These are phyloP conservation scores for Copromyces sp. DNA, from an alignment of 495 filamentous ascomycete species.

Conservation along the genomic window DNA sequence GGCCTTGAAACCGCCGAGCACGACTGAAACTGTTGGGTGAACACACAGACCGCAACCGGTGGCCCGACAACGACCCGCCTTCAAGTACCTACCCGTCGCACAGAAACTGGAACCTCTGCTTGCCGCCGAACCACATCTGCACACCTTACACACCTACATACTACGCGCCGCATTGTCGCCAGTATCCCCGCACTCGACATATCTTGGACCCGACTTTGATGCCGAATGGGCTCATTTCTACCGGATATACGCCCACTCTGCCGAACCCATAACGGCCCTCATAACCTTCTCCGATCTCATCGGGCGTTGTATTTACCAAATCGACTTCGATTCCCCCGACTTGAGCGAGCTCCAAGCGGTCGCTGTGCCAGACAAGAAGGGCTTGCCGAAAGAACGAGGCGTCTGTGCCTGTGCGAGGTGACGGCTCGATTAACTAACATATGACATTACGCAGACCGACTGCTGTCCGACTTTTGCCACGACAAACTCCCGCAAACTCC, in stretches of 20 bases:
- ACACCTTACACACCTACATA: slow-evolving; percentile 12
- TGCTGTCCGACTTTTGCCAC: slow-evolving; percentile 19
- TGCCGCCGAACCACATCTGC: slow-evolving; percentile 1
- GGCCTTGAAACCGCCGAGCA: slow-evolving; percentile 12
- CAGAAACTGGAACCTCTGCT: not conserved
- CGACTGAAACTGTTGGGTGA: slow-evolving; percentile 6
- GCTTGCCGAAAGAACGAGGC: slow-evolving; percentile 3
- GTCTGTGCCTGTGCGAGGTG: slow-evolving; percentile 14
- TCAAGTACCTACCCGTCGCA: not conserved
- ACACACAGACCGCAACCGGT: slow-evolving; percentile 1
- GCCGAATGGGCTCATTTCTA: slow-evolving; percentile 5
- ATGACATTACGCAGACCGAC: slow-evolving; percentile 17
- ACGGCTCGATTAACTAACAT: slow-evolving; percentile 21
- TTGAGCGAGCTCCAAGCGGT: not conserved
- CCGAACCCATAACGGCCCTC: not conserved
- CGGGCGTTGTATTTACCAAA: not conserved
- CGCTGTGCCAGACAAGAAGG: not conserved
- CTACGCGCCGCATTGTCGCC: slow-evolving; percentile 15
- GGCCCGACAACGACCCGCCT: not conserved
- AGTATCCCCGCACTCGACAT: slow-evolving; percentile 7
- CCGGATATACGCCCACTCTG: not conserved
- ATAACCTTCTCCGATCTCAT: not conserved
- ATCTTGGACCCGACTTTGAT: slow-evolving; percentile 1
- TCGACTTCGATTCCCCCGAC: not conserved
- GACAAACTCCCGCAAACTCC: slow-evolving; percentile 5